phyloP scores from a whole-genome alignment of 371 early-diverging fungal species.

The Nosema muscidifuracis region DNA sequence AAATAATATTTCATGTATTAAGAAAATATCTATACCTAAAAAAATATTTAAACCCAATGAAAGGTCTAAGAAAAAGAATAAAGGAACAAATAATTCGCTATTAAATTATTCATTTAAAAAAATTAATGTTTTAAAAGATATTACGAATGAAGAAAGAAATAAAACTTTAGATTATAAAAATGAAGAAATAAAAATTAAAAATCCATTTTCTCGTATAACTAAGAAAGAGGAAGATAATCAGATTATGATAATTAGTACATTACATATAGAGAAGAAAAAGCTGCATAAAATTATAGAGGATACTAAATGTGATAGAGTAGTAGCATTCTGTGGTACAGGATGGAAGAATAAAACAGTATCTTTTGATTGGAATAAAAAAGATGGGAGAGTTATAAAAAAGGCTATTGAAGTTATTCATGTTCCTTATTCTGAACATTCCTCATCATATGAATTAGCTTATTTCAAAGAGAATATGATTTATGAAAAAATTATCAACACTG shows the following conservation, averaged over 20 bases:
- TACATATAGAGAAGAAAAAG: not conserved
- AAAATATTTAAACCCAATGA: not conserved
- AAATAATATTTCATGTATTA: not conserved
- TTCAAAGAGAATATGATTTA: conserved; percentile 10
- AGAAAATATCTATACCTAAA: not conserved
- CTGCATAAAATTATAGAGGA: not conserved
- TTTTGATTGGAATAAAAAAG: conserved; percentile 8
- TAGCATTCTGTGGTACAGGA: conserved; percentile 31
- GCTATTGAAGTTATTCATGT: conserved; percentile 29
- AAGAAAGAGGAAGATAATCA: not conserved
- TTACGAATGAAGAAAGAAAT: not conserved
- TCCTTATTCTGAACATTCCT: conserved; percentile 37
- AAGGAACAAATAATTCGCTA: not conserved
- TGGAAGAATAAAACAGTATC: conserved; percentile 22
- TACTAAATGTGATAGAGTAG: not conserved
- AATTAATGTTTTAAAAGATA: not conserved
- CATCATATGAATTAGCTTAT: conserved; percentile 10
- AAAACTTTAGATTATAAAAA: not conserved
- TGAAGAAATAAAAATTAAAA: not conserved
- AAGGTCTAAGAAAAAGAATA: not conserved
- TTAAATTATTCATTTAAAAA: not conserved
- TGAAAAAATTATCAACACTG: conserved; percentile 25
- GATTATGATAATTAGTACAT: conserved; percentile 7
- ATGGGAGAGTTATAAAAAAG: conserved; percentile 24
- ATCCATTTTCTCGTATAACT: not conserved